Base-by-base conservation (phyloP, 2,329 filamentous ascomycete genomes). In the Metarhizium robertsii region DNA sequence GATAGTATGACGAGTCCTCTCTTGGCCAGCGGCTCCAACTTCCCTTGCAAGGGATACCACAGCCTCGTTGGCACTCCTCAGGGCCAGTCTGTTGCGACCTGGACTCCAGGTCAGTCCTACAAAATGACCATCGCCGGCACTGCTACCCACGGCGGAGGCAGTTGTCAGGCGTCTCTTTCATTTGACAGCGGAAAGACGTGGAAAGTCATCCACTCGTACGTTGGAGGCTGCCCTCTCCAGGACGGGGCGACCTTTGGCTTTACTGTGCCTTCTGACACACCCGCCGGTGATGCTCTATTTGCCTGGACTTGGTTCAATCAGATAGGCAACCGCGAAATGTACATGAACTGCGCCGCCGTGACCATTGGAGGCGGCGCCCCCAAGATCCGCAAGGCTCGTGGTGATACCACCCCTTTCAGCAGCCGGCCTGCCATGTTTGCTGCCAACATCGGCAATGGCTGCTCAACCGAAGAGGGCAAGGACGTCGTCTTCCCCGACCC, bases 271-370 rank as follows among this genome's bases (percentile, higher is more conserved):
- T 69, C 71, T 3, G 82, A 86, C 61, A 81, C 83, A 1, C 81
- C 83, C 16, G 65, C 70, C 58, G 74, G 70, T 70, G 79, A 85
- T 38, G 86, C 83, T 56, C 68, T 92, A 49, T 79, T 92, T 53
- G 83, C 84, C 40, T 92, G 89, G 89, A 84, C 82, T 29, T 89
- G 86, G 86, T 86, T 88, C 73, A 90, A 90, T 75, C 75, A 83
- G 61, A 70, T 87, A 43, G 88, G 88, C 32, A 91, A 91, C 72
- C 80, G 88, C 51, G 88, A 92, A 69, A 88, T 88, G 80, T 94
- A 94, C 79, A 90, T 90, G 86, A 89, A 90, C 72, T 94, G 89
- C 66, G 88, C 88, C 8, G 76, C 81, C 53, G 80, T 92, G 62
- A 82, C 79, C 59, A 84, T 91, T 65, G 71, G 70, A 36, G 68